Percentiles rank a stretch among this genome's conserved stretches.
phyloP scores from a whole-genome alignment of 768 basidiomycete species.

The Lepiota venenata region DNA sequence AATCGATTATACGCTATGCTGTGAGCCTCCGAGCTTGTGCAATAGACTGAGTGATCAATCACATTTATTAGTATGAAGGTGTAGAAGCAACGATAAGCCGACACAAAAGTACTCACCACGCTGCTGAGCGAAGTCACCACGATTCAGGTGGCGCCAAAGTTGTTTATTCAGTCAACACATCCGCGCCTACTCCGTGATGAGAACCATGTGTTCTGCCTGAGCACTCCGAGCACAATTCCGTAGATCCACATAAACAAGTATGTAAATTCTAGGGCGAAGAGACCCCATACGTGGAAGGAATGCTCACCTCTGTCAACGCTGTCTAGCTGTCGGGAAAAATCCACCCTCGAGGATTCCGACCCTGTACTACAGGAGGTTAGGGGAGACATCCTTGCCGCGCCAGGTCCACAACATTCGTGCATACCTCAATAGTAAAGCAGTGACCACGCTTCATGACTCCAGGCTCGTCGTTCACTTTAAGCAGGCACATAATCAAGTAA shows the following conservation, averaged over 20 bases:
- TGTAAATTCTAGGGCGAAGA: neutral
- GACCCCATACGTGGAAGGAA: neutral
- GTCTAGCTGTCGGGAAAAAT: slow-evolving; percentile 94
- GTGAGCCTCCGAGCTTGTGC: too few species aligned
- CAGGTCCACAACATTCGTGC: slow-evolving; percentile 7
- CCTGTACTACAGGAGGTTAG: slow-evolving; percentile 81
- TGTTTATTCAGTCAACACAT: slow-evolving; percentile 66
- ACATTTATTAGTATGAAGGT: too few species aligned
- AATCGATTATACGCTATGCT: too few species aligned
- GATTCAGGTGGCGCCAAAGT: too few species aligned
- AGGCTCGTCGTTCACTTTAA: slow-evolving; percentile 77
- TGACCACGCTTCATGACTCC: slow-evolving; percentile 81
- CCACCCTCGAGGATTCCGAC: slow-evolving; percentile 61
- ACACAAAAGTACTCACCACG: too few species aligned
- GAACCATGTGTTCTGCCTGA: slow-evolving; percentile 85
- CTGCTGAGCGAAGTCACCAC: too few species aligned
- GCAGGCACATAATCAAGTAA: neutral
- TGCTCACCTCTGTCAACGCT: slow-evolving; percentile 72
- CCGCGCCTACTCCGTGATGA: slow-evolving; percentile 79
- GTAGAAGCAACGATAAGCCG: too few species aligned
- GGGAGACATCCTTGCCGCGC: neutral
- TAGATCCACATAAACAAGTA: neutral
- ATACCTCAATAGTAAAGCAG: slow-evolving; percentile 90
- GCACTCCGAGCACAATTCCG: slow-evolving; percentile 82
- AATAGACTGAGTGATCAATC: too few species aligned